These are phyloP conservation scores for Clarireedia paspali DNA, from an alignment of 2,329 filamentous ascomycete species.

Conservation along the genomic window DNA sequence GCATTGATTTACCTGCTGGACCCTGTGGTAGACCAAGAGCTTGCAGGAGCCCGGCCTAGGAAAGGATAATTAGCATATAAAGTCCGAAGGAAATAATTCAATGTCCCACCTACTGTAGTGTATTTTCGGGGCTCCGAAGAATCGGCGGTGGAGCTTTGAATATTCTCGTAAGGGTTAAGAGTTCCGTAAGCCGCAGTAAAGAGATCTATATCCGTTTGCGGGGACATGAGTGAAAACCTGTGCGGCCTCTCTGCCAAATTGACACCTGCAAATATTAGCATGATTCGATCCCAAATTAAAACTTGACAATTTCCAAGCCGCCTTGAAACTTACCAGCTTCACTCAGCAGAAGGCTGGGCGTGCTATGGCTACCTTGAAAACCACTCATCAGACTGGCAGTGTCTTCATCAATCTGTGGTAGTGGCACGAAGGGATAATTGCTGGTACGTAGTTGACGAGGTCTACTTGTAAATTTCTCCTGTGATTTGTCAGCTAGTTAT, in stretches of 20 bases:
- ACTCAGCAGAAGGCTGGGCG: slow-evolving; percentile 15
- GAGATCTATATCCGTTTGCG: slow-evolving; percentile 3
- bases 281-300: no score
- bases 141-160: not conserved
- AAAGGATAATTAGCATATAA: not conserved
- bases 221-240: slow-evolving; percentile 8
- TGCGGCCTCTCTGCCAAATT: slow-evolving; percentile 3
- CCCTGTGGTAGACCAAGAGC: not conserved
- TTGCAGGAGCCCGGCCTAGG: not conserved
- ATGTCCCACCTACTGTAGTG: no score
- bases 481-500: slow-evolving; percentile 17
- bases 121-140: no score
- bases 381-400: slow-evolving; percentile 18
- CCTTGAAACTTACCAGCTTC: slow-evolving; percentile 14
- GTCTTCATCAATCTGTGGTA: slow-evolving; percentile 23
- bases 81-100: not conserved
- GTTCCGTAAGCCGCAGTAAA: slow-evolving; percentile 2
- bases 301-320: no score
- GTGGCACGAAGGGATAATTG: not conserved
- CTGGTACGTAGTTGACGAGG: not conserved
- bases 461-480: slow-evolving; percentile 13
- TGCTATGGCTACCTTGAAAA: slow-evolving; percentile 10
- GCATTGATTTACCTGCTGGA: not conserved
- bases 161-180: not conserved
- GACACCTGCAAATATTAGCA: not conserved